These are phyloP conservation scores for Cryptococcus sp. DNA, from an alignment of 1,284 basidiomycete species.

Conservation along the genomic window DNA sequence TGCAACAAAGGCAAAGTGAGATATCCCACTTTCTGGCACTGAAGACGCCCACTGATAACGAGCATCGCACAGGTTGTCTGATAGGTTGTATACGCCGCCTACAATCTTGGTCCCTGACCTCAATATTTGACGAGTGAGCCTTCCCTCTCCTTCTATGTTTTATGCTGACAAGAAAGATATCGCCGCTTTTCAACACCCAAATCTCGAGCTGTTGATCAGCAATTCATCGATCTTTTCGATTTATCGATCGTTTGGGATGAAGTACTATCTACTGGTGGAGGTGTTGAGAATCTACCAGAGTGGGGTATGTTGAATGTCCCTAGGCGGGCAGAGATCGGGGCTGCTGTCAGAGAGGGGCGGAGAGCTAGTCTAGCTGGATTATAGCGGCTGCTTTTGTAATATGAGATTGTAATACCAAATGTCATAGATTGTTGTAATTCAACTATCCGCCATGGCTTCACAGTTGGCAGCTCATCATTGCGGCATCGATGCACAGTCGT, in stretches of 20 bases:
- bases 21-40: background rate
- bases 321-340: conserved; percentile 4
- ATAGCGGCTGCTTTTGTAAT: background rate
- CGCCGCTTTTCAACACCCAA: conserved; percentile 53
- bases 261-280: conserved; percentile 26
- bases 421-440: background rate
- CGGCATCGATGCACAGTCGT: too few species aligned
- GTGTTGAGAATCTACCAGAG: conserved; percentile 33
- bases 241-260: conserved; percentile 38
- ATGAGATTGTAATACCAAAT: background rate
- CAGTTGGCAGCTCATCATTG: too few species aligned
- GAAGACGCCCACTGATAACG: conserved; percentile 3
- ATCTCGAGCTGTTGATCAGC: conserved; percentile 54
- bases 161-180: conserved; percentile 33
- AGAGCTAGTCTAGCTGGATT: background rate
- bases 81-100: conserved; percentile 55
- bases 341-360: background rate
- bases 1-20: conserved; percentile 58
- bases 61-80: conserved; percentile 56
- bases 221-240: conserved; percentile 55
- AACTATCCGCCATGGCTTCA: too few species aligned
- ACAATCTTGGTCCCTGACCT: conserved; percentile 54
- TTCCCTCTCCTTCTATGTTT: background rate
- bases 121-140: conserved; percentile 55
- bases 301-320: conserved; percentile 40